Evolutionary conservation across 116 monocot species (phyloP), one percentile per base, ranked within the genome.

Genomic region (Cymodocea nodosa): DNA sequence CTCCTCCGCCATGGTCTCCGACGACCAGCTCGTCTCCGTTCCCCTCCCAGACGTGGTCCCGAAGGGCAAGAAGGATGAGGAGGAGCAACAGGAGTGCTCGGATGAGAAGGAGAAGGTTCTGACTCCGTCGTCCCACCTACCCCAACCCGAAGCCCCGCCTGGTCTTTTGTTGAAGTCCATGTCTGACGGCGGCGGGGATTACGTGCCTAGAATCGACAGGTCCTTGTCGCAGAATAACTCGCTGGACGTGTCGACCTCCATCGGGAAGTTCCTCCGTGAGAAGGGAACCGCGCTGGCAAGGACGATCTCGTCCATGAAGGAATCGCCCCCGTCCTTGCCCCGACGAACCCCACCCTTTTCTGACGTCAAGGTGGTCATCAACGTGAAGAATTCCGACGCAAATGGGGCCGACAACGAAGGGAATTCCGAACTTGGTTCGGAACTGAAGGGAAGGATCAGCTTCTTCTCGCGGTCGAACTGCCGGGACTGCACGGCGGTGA

Each of bases 401-500:
- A 39, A 39, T 39, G 39, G n/a, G n/a, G n/a, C n/a, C n/a, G n/a
- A 39, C 39, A 24, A 65, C 17, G 20, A 55, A 5, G 13, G 35
- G 40, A 15, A 23, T 49, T 16, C 23, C 17, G 22, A 40, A 11
- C n/a, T 24, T 52, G 60, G 52, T 37, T 63, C 87, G 60, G 77
- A 77, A 66, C 30, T 44, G 44, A 44, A 44, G 44, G 88, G 91
- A 5, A 81, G 82, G 52, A 76, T 97, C 74, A 82, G 76, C 78
- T 91, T 97, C 88, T 97, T 97, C 88, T 88, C 97, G 12, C 72
- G 85, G 11, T 97, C 97, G 18, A 74, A 74, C 56, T 91, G 91
- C 80, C 81, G 91, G 2, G 97, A 97, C 58, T 97, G 84, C 76
- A 60, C 78, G 12, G 91, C 91, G 1, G 85, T 97, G 23, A 70